Evolutionary conservation across 2,329 filamentous ascomycete species (phyloP).

Genomic region (Calonectria pteridis): DNA sequence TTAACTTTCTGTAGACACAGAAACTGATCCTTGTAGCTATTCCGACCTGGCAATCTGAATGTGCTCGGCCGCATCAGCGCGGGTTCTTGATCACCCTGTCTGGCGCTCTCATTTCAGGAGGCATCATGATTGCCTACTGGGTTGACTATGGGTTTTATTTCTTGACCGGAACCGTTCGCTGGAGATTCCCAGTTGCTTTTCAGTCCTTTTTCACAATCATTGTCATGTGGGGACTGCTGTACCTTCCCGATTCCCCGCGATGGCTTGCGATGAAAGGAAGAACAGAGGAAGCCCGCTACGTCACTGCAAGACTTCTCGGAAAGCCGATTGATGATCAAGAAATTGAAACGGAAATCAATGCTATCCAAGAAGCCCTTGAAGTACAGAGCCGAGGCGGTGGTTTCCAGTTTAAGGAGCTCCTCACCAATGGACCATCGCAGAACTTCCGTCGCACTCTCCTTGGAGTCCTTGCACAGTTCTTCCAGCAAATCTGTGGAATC

Average conservation of each 20-base stretch:
- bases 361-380: background rate
- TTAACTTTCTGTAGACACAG: rapidly evolving
- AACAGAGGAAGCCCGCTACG: background rate
- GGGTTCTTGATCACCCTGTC: background rate
- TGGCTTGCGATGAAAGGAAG: background rate
- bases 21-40: background rate
- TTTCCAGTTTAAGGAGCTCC: background rate
- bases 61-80: background rate
- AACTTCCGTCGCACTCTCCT: background rate
- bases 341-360: background rate
- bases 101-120: background rate
- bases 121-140: constrained; percentile 3
- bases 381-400: background rate
- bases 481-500: background rate
- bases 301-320: background rate
- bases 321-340: background rate
- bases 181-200: background rate
- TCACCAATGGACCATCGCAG: background rate
- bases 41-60: background rate
- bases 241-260: background rate
- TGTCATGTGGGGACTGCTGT: background rate
- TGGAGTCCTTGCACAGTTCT: background rate
- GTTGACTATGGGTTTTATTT: background rate
- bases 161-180: background rate
- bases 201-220: constrained; percentile 2